Evolutionary conservation across 805 yeast species (phyloP).

Genomic region (Lipomyces oligophaga): DNA sequence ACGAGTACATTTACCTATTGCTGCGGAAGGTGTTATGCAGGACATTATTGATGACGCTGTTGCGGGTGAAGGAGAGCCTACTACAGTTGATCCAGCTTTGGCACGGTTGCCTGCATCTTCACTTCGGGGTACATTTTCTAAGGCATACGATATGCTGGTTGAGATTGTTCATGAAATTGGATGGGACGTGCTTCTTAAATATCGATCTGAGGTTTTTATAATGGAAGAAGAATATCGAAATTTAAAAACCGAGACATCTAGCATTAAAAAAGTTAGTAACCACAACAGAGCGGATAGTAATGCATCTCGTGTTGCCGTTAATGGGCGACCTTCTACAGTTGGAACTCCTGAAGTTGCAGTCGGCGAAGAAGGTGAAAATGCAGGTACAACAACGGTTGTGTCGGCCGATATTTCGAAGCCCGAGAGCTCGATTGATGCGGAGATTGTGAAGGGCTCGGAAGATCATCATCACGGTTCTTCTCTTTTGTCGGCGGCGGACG

Average conservation of each 20-base stretch:
- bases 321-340: slow-evolving; percentile 15
- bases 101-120: slow-evolving; percentile 50
- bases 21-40: slow-evolving; percentile 49
- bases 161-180: slow-evolving; percentile 65
- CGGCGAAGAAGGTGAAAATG: slow-evolving; percentile 29
- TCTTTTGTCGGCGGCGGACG: slow-evolving; percentile 6
- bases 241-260: slow-evolving; percentile 31
- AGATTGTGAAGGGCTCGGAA: slow-evolving; percentile 25
- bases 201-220: slow-evolving; percentile 69
- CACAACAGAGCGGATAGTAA: slow-evolving; percentile 25
- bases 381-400: slow-evolving; percentile 11
- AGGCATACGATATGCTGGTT: slow-evolving; percentile 68
- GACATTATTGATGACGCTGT: slow-evolving; percentile 39
- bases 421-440: slow-evolving; percentile 29
- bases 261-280: slow-evolving; percentile 7
- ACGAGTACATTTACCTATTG: slow-evolving; percentile 47
- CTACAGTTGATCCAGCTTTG: slow-evolving; percentile 47
- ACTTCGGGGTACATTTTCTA: slow-evolving; percentile 51
- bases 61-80: slow-evolving; percentile 26
- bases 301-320: slow-evolving; percentile 24
- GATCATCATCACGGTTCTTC: slow-evolving; percentile 14
- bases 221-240: slow-evolving; percentile 70
- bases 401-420: slow-evolving; percentile 26
- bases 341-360: slow-evolving; percentile 1
- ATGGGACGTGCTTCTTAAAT: slow-evolving; percentile 71